phyloP scores from a whole-genome alignment of 1,284 basidiomycete genomes.

The Papiliotrema nemorosa region DNA sequence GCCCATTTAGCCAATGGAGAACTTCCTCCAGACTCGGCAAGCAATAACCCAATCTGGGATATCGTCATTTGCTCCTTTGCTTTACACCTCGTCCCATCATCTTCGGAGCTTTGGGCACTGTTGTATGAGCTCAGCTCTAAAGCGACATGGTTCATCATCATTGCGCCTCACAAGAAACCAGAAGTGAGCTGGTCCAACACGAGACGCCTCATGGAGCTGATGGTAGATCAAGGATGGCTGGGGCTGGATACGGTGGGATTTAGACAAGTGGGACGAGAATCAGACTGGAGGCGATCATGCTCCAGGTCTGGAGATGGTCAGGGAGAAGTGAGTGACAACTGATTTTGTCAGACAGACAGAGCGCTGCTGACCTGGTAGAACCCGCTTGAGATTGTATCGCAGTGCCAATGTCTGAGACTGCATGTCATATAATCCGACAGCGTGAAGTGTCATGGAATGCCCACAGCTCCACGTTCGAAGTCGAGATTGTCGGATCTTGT shows the following conservation, averaged over 20 bases:
- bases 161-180: conserved; percentile 71
- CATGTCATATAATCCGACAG: no score
- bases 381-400: conserved; percentile 12
- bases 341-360: no score
- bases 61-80: conserved; percentile 69
- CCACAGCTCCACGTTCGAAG: no score
- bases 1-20: conserved; percentile 55
- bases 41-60: conserved; percentile 50
- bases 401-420: conserved; percentile 1
- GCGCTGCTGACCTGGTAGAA: not conserved
- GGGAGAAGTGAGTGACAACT: conserved; percentile 52
- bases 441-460: no score
- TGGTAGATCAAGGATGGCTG: conserved; percentile 65
- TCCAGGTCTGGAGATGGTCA: conserved; percentile 52
- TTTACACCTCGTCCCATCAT: conserved; percentile 61
- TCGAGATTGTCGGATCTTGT: no score
- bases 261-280: conserved; percentile 54
- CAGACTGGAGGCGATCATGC: conserved; percentile 33
- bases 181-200: conserved; percentile 54
- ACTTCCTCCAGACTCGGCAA: conserved; percentile 41
- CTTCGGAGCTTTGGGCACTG: conserved; percentile 62
- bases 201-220: not conserved
- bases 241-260: conserved; percentile 69
- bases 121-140: conserved; percentile 63
- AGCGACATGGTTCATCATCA: conserved; percentile 61